Base-by-base conservation (phyloP, 73 alveolate species). In the Stentor coeruleus region DNA sequence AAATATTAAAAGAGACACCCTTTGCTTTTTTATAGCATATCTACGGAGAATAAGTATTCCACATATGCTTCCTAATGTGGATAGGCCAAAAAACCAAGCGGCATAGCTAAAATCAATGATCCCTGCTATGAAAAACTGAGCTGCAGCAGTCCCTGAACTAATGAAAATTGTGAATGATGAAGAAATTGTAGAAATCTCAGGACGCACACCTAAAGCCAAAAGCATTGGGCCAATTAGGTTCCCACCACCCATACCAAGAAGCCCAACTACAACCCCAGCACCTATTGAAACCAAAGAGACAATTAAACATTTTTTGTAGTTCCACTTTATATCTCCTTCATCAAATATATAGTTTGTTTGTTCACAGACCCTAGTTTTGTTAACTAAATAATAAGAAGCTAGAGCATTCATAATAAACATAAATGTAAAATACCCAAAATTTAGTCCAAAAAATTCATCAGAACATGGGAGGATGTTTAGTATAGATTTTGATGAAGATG, bases 211-310 rank as follows among this genome's bases (percentile, higher is more conserved):
- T 14, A 40, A 37, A n/a, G 83, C 26, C 14, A 75, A 39, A 30
- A 75, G 14, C 59, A 75, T 28, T 26, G 83, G 83, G 0, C 79
- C 79, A 20, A 66, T 66, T 1, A 66, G 11, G 0, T 20, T 31
- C n/a, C 79, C 79, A 20, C 79, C 79, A 66, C 79, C 37, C 40
- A 66, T 66, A 0, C 79, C 79, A 28, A 66, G 11, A 11, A 66
- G 41, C 15, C 79, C 79, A 11, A 31, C n/a, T 0, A 31, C 37
- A 20, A 66, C n/a, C 0, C 79, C 79, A 1, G 79, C 79, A 0
- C n/a, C 37, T 28, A 66, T 11, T 2, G 79, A 66, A 33, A 20
- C n/a, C 2, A 37, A 20, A 20, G 37, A 20, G 37, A 66, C 40
- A 20, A 26, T 26, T 2, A 33, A 14, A 31, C 79, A 20, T 66